Conservation (phyloP, 371 early-diverging fungal species). For the Rhizopus stolonifer region DNA sequence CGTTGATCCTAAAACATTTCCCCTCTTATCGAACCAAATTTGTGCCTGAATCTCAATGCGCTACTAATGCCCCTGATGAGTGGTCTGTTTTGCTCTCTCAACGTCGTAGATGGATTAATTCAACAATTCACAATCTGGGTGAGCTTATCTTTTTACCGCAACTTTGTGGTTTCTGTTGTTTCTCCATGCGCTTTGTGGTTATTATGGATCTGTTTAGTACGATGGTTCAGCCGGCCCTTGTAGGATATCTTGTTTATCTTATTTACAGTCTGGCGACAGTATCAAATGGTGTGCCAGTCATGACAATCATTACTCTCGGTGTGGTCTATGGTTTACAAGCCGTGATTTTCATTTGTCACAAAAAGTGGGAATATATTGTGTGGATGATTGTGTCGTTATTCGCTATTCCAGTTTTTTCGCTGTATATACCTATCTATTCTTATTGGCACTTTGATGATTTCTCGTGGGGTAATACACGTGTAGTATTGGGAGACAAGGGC, state of each 20-base stretch:
- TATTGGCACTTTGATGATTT: slow-evolving; percentile 92
- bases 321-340: slow-evolving; percentile 81
- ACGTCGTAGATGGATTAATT: slow-evolving; percentile 94
- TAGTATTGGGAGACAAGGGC: slow-evolving; percentile 62
- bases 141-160: slow-evolving; percentile 85
- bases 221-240: slow-evolving; percentile 88
- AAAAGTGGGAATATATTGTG: slow-evolving; percentile 88
- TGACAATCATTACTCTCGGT: slow-evolving; percentile 56
- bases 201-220: slow-evolving; percentile 92
- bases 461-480: slow-evolving; percentile 88
- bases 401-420: slow-evolving; percentile 76
- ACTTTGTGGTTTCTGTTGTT: slow-evolving; percentile 94
- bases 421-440: slow-evolving; percentile 70
- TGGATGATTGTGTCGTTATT: slow-evolving; percentile 90
- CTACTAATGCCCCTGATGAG: slow-evolving; percentile 92
- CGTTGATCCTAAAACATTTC: slow-evolving; percentile 98
- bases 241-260: slow-evolving; percentile 72
- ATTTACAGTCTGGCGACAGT: slow-evolving; percentile 53
- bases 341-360: slow-evolving; percentile 76
- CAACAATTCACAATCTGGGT: slow-evolving; percentile 93
- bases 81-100: slow-evolving; percentile 87
- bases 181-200: slow-evolving; percentile 94
- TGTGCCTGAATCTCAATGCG: slow-evolving; percentile 89
- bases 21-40: slow-evolving; percentile 97
- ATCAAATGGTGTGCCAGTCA: slow-evolving; percentile 37